Percentiles rank a stretch among this genome's conserved stretches.
Conservation (phyloP, 306 rosid genomes). For the Quercus engelmannii region DNA sequence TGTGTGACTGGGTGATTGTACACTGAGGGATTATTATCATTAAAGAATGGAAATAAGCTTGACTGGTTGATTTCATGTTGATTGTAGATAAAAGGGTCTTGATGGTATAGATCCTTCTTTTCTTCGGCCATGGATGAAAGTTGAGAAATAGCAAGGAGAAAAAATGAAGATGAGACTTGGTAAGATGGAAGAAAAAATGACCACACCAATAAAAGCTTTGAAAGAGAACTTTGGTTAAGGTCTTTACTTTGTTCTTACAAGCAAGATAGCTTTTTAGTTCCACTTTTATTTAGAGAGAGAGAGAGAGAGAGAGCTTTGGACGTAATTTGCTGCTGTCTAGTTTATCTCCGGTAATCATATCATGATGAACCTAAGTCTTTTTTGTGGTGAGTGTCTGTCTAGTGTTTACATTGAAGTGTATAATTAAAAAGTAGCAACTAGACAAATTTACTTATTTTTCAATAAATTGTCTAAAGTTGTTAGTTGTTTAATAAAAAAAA, state of each 20-base stretch:
- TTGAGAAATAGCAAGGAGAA: not conserved
- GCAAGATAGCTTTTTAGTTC: constrained; percentile 36
- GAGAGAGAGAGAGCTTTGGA: constrained; percentile 5
- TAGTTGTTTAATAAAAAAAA: no score
- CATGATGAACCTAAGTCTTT: not conserved
- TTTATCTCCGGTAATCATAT: not conserved
- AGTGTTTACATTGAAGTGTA: no score
- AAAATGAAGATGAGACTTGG: not conserved
- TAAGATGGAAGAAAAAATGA: not conserved
- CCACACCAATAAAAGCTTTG: constrained; percentile 19
- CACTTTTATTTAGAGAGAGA: not conserved
- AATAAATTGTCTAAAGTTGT: no score
- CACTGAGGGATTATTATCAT: constrained; percentile 20
- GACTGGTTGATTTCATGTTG: constrained; percentile 40
- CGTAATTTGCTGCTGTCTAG: constrained; percentile 19
- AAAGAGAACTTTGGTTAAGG: constrained; percentile 39
- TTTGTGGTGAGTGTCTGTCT: no score
- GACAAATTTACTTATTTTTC: no score
- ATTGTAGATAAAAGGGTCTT: constrained; percentile 59
- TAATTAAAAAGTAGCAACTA: no score
- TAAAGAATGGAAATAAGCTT: constrained; percentile 29
- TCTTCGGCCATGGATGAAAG: constrained; percentile 51
- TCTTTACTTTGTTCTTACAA: constrained; percentile 32
- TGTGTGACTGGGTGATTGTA: constrained; percentile 15
- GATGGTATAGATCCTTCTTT: constrained; percentile 23